These are phyloP conservation scores for Talaromyces nanjingensis DNA, from an alignment of 495 filamentous ascomycete genomes.

Conservation along the genomic window DNA sequence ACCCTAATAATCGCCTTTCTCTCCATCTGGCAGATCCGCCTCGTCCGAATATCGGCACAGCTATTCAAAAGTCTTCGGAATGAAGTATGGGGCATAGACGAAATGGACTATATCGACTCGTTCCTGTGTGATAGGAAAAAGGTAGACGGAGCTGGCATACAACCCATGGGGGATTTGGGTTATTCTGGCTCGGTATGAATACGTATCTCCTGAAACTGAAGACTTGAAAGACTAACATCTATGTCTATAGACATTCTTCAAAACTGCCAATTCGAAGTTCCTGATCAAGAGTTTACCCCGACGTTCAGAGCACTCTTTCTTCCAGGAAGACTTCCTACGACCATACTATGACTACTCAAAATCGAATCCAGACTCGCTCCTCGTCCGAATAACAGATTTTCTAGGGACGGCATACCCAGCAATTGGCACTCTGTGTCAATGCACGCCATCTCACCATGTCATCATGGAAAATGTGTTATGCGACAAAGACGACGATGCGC, in stretches of 20 bases:
- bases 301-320: conserved; percentile 61
- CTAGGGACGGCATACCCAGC: conserved; percentile 45
- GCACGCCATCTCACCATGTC: conserved; percentile 58
- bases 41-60: conserved; percentile 22
- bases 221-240: background rate
- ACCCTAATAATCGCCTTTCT: conserved; percentile 30
- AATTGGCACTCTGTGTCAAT: conserved; percentile 46
- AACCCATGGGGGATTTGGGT: conserved; percentile 49
- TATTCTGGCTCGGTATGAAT: conserved; percentile 49
- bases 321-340: conserved; percentile 52
- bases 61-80: conserved; percentile 25
- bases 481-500: conserved; percentile 38
- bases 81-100: conserved; percentile 43
- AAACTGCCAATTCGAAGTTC: conserved; percentile 50
- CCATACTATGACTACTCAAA: conserved; percentile 57
- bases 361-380: conserved; percentile 44
- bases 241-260: conserved; percentile 53
- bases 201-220: too few relatives aligned
- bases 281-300: conserved; percentile 63
- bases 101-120: conserved; percentile 46
- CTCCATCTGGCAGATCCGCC: conserved; percentile 25
- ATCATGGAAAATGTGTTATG: conserved; percentile 67
- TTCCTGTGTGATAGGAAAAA: conserved; percentile 29
- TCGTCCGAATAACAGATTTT: conserved; percentile 65
- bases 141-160: conserved; percentile 25